Base-by-base conservation (phyloP, 2,329 filamentous ascomycete species). In the Chaetomium sp. region DNA sequence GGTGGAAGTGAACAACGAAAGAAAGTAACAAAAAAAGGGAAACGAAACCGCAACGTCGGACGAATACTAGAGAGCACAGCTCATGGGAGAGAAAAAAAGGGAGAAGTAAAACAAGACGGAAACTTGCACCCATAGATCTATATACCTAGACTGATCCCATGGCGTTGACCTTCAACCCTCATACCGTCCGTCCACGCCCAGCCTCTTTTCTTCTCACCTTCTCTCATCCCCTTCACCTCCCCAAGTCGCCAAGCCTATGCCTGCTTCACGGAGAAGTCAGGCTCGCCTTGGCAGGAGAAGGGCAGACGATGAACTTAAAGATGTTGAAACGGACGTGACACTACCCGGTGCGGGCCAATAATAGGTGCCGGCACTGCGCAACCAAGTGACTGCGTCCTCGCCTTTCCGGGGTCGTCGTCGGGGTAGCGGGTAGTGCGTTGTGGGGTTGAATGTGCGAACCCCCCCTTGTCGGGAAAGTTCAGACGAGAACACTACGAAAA, bases 31-130 rank as follows among this genome's bases (percentile, higher is more conserved):
- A 64, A 59, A 65, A 62, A 62, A 65, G 19, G 42, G 45, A 43
- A 53, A 53, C 12, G 33, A 62, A 63, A 59, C 50, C 37, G 59
- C 64, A 19, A 54, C 40, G 50, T 34, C 38, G 11, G 38, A 50
- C 27, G 27, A 46, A 19, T 44, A 65, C 38, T 38, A 57, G 61
- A 62, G 70, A 72, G 69, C 70, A 63, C 69, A 71, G 70, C 69
- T 72, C 61, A 61, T 58, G 59, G 40, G 14, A 47, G 54, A 45
- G 6, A 49, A 51, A 42, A 44, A 34, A 52, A 47, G 45, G 45
- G 50, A 52, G 52, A 41, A 38, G 32, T 27, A 27, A 44, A n/a
- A 43, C 27, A 9, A 3, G 36, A 58, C 44, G n/a, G 43, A n/a
- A 19, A 43, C 42, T 7, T 42, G 46, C 59, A 62, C 48, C 53